Conservation (phyloP, 2,329 filamentous ascomycete genomes). For the Shiraia bambusicola region DNA sequence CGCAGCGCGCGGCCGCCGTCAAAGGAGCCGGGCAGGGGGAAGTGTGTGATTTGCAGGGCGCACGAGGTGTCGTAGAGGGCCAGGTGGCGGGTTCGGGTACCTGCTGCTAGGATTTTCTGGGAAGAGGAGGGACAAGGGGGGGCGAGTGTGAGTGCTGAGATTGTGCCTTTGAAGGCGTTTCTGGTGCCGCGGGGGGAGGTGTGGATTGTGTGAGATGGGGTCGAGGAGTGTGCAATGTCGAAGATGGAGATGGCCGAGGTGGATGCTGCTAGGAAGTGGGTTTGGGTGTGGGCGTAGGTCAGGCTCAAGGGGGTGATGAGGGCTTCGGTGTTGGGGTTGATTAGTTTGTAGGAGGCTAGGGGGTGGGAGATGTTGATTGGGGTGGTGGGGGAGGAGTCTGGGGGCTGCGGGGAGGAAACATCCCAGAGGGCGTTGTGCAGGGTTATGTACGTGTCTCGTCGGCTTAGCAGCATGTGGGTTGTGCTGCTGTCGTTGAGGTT, state of each 20-base stretch:
- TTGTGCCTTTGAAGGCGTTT: conserved; percentile 57
- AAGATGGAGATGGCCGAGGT: conserved; percentile 58
- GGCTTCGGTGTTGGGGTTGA: conserved; percentile 58
- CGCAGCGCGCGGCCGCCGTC: conserved; percentile 6
- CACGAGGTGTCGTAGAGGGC: conserved; percentile 57
- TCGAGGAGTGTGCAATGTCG: conserved; percentile 53
- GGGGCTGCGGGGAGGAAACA: conserved; percentile 3
- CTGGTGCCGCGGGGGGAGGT: conserved; percentile 54
- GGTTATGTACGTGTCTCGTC: conserved; percentile 57
- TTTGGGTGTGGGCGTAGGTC: conserved; percentile 52
- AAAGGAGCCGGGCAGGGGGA: conserved; percentile 44
- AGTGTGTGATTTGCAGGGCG: conserved; percentile 54
- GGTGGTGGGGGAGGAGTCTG: background rate
- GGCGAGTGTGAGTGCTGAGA: conserved; percentile 54
- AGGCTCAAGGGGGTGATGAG: conserved; percentile 59
- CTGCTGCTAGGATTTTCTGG: conserved; percentile 56
- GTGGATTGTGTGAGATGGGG: conserved; percentile 45
- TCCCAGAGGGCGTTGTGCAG: conserved; percentile 58
- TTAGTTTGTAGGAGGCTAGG: conserved; percentile 56
- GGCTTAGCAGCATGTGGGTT: conserved; percentile 54
- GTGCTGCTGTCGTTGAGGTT: conserved; percentile 53
- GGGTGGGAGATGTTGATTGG: conserved; percentile 27
- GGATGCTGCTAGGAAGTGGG: conserved; percentile 59
- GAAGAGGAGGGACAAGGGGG: conserved; percentile 28
- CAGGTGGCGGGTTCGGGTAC: conserved; percentile 58